Conservation (phyloP, 129 eudicot species). For the Erigeron canadensis region DNA sequence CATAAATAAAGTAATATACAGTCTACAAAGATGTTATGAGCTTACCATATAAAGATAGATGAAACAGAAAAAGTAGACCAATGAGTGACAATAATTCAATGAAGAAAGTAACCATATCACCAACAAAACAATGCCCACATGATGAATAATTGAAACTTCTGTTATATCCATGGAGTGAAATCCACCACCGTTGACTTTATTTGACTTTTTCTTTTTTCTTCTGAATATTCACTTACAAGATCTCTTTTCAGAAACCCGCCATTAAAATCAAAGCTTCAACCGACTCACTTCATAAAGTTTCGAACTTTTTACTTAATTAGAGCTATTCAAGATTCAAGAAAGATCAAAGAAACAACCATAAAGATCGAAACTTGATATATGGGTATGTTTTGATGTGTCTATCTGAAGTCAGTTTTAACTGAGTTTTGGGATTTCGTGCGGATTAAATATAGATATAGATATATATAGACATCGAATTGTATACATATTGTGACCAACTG, state of each 20-base stretch:
- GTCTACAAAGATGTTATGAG: neutral
- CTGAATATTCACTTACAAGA: slow-evolving; percentile 12
- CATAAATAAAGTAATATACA: neutral
- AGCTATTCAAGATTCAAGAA: slow-evolving; percentile 5
- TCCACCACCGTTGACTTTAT: slow-evolving; percentile 8
- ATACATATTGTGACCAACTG: neutral
- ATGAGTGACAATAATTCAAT: slow-evolving; percentile 48
- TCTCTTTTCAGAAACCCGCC: neutral
- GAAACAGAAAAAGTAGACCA: slow-evolving; percentile 54
- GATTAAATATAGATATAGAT: neutral
- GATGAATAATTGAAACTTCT: slow-evolving; percentile 69
- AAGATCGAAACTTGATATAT: neutral
- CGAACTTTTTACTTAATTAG: neutral
- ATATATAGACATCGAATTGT: neutral
- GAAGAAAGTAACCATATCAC: slow-evolving; percentile 64
- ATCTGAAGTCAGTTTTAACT: neutral
- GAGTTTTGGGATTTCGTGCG: slow-evolving; percentile 14
- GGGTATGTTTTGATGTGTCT: neutral
- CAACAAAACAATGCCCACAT: slow-evolving; percentile 69
- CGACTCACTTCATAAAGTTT: slow-evolving; percentile 16
- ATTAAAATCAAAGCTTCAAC: slow-evolving; percentile 12
- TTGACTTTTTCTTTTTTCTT: slow-evolving; percentile 19
- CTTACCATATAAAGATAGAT: slow-evolving; percentile 74
- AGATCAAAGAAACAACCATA: neutral
- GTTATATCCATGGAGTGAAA: slow-evolving; percentile 44